Evolutionary conservation across 306 rosid genomes (phyloP).

Genomic region (Rosa rugosa): DNA sequence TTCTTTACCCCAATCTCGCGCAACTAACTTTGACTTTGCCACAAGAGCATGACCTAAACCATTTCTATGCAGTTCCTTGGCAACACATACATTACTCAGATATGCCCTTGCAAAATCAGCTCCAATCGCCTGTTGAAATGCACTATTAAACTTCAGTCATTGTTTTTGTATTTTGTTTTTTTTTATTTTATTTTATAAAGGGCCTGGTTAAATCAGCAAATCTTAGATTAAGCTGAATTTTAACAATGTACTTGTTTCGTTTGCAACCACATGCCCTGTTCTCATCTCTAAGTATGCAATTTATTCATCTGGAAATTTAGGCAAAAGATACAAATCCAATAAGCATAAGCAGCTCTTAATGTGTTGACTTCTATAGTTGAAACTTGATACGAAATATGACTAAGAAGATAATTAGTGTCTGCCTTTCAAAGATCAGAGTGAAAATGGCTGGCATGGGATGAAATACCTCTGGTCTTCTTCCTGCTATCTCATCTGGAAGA

Average conservation of each 20-base stretch:
- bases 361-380: background rate
- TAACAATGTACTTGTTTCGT: background rate
- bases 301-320: background rate
- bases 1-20: conserved; percentile 79
- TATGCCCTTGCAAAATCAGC: conserved; percentile 84
- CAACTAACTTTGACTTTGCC: conserved; percentile 75
- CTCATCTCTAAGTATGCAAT: background rate
- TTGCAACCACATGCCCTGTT: background rate
- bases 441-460: background rate
- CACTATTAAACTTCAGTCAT: conserved; percentile 5
- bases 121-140: conserved; percentile 54
- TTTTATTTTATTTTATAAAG: background rate
- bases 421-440: background rate
- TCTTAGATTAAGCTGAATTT: background rate
- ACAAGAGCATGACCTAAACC: conserved; percentile 78
- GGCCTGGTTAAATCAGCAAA: background rate
- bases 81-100: conserved; percentile 94
- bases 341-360: background rate
- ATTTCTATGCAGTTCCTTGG: conserved; percentile 72
- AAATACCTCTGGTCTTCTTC: conserved; percentile 75
- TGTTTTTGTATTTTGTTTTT: background rate
- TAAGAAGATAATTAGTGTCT: background rate
- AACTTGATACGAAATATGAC: too few relatives aligned
- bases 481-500: conserved; percentile 88
- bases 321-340: background rate